Evolutionary conservation across 2,329 filamentous ascomycete species (phyloP), one percentile per base, ranked within the genome.

Genomic region (Xylaria arbuscula): DNA sequence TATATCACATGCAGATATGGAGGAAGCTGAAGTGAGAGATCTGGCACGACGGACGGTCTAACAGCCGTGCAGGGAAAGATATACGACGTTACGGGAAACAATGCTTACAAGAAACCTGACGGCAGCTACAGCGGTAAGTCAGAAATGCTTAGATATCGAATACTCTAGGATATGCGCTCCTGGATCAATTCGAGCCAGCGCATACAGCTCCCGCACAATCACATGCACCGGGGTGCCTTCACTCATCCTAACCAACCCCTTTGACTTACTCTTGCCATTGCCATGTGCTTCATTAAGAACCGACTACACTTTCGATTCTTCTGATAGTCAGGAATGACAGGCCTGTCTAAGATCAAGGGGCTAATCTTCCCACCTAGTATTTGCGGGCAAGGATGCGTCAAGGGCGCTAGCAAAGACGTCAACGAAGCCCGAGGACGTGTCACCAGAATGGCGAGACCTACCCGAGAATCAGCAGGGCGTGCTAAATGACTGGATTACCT

Each of bases 331-430:
- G 19, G 13, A 11, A 13, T 36, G 15, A 17, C 5, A 8, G n/a
- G 22, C 4, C 34, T 17, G n/a, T 7, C 9, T 42, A 38, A 34
- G 45, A 56, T 51, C 28, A 34, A 22, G 36, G 24, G n/a, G 58
- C 69, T 69, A 64, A 70, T 32, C 2, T 66, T n/a, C 4, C 10
- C 6, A 5, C 22, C 50, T 73, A 99, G 96, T 98, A 22, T 99
- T 99, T 78, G 92, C 93, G 2, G 96, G 96, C 70, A 97, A 97
- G 78, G 97, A 99, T 77, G 92, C 96, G 32, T 98, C 96, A n/a
- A 89, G 93, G 70, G 96, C 94, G 7, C 87, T 99, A 1, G 96
- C 90, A 11, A 90, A 90, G 79, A 96, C 93, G 0, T 97, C 94
- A 8, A 89, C 94, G 58, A 97, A 97, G 80, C 81, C 87, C 5